Conservation (phyloP, 116 monocot genomes). For the Trichopus zeylanicus region DNA sequence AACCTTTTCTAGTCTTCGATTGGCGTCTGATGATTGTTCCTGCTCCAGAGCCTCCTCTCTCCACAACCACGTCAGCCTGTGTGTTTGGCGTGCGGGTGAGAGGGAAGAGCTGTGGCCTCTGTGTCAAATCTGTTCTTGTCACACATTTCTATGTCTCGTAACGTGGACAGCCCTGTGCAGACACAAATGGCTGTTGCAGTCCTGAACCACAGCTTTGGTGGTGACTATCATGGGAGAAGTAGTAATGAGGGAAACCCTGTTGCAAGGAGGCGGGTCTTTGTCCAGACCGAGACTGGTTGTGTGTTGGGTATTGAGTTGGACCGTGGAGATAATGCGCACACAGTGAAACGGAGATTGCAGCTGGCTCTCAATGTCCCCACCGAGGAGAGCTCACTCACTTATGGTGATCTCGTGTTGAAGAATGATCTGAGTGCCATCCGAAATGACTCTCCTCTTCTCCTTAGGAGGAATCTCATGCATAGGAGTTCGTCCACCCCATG, state of each 20-base stretch:
- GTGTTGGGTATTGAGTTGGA: slow-evolving; percentile 70
- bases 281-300: slow-evolving; percentile 76
- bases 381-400: slow-evolving; percentile 73
- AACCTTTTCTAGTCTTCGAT: neutral
- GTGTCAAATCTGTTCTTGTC: neutral
- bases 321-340: slow-evolving; percentile 72
- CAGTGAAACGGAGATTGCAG: slow-evolving; percentile 71
- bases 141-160: slow-evolving; percentile 43
- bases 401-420: slow-evolving; percentile 69
- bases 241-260: slow-evolving; percentile 31
- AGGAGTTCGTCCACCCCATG: slow-evolving; percentile 85
- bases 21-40: neutral
- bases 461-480: slow-evolving; percentile 59
- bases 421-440: slow-evolving; percentile 68
- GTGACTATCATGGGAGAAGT: slow-evolving; percentile 32
- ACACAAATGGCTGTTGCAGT: slow-evolving; percentile 77
- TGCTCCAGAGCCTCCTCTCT: neutral
- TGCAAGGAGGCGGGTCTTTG: slow-evolving; percentile 64
- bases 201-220: slow-evolving; percentile 27
- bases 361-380: slow-evolving; percentile 66
- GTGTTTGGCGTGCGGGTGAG: slow-evolving; percentile 5
- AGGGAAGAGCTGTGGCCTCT: neutral
- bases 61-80: slow-evolving; percentile 2
- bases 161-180: slow-evolving; percentile 68
- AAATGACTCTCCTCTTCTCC: slow-evolving; percentile 73